These are phyloP conservation scores for Agaricus sinodeliciosus DNA, from an alignment of 768 basidiomycete species.

Conservation along the genomic window DNA sequence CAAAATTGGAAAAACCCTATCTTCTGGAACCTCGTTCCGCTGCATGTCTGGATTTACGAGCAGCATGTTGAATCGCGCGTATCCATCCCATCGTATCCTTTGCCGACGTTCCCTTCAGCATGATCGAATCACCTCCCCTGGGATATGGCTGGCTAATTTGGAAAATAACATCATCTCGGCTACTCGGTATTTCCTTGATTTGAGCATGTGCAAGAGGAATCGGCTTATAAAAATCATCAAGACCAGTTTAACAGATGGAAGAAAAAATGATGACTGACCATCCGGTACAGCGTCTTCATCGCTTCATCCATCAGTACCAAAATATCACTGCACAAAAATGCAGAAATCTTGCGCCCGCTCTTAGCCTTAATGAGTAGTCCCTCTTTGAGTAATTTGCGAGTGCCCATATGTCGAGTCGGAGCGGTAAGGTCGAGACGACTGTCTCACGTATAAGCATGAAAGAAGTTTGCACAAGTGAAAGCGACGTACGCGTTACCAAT, in stretches of 20 bases:
- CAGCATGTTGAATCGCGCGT: constrained; percentile 32
- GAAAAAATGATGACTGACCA: constrained; percentile 43
- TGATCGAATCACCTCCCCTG: constrained; percentile 66
- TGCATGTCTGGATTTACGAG: constrained; percentile 36
- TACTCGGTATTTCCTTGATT: constrained; percentile 44
- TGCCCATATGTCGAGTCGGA: constrained; percentile 79
- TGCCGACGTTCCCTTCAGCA: constrained; percentile 47
- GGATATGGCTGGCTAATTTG: constrained; percentile 61
- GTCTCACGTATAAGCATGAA: constrained; percentile 2
- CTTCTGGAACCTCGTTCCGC: constrained; percentile 31
- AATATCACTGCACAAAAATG: constrained; percentile 85
- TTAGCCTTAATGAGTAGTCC: constrained; percentile 75
- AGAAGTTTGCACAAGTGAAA: neutral
- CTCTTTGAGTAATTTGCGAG: constrained; percentile 74
- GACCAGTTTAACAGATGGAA: neutral
- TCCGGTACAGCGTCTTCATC: constrained; percentile 68
- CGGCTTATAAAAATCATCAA: constrained; percentile 37
- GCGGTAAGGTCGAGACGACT: constrained; percentile 87
- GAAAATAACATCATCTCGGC: constrained; percentile 64
- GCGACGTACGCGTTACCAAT: constrained; percentile 71
- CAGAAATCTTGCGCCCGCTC: constrained; percentile 71
- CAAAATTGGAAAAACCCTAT: neutral
- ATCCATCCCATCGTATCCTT: constrained; percentile 41
- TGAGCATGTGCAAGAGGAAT: constrained; percentile 64
- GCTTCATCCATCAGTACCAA: constrained; percentile 76